Evolutionary conservation across 2,329 filamentous ascomycete genomes (phyloP).

Genomic region (Zymoseptoria passerinii): DNA sequence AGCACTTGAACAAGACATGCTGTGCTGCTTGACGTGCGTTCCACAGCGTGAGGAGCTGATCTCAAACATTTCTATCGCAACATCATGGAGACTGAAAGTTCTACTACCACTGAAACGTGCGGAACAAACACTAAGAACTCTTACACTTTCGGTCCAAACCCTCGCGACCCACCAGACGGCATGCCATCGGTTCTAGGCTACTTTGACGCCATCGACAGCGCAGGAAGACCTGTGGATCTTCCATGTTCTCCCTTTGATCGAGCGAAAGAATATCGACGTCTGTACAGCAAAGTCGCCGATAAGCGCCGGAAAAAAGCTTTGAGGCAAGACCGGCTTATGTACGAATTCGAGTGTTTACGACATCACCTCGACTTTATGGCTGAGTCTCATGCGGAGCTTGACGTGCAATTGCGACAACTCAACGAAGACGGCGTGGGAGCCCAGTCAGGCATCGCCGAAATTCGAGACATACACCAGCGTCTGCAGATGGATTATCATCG

Average conservation of each 20-base stretch:
- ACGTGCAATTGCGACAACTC: background rate
- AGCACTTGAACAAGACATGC: background rate
- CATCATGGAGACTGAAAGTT: background rate
- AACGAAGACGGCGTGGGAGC: background rate
- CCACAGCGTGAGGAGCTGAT: background rate
- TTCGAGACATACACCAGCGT: background rate
- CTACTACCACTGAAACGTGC: background rate
- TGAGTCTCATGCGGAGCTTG: background rate
- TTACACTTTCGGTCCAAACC: background rate
- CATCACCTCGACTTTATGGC: background rate
- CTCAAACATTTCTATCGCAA: background rate
- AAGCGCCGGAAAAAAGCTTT: background rate
- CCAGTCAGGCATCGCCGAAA: background rate
- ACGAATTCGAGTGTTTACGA: background rate
- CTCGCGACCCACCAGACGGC: background rate
- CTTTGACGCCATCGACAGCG: background rate
- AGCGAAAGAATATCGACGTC: background rate
- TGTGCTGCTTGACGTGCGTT: background rate
- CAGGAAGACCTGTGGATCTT: background rate
- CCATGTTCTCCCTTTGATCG: background rate
- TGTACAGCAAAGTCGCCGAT: background rate
- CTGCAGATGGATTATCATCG: background rate
- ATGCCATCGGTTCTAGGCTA: background rate
- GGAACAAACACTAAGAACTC: background rate
- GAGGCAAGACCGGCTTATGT: background rate